These are phyloP conservation scores for Epichloe glyceriae DNA, from an alignment of 2,329 filamentous ascomycete species.

Conservation along the genomic window DNA sequence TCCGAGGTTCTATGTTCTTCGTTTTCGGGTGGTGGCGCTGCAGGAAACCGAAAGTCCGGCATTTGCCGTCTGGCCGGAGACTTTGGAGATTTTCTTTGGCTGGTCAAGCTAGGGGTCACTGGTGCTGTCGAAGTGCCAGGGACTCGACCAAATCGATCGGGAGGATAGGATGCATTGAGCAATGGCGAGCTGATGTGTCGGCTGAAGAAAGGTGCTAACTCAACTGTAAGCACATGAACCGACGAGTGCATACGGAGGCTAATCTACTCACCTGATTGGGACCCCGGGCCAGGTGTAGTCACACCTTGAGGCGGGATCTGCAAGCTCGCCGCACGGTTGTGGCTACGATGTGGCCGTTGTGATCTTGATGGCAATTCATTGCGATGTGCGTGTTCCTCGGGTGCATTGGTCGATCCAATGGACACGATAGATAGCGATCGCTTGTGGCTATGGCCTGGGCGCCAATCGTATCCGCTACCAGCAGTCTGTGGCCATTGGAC, in stretches of 20 bases:
- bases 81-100: slow-evolving; percentile 26
- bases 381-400: slow-evolving; percentile 32
- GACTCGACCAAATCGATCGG: slow-evolving; percentile 31
- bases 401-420: slow-evolving; percentile 44
- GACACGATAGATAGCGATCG: slow-evolving; percentile 75
- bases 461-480: slow-evolving; percentile 16
- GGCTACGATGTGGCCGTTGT: slow-evolving; percentile 45
- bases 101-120: slow-evolving; percentile 28
- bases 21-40: slow-evolving; percentile 28
- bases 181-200: slow-evolving; percentile 36
- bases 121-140: slow-evolving; percentile 31
- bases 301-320: slow-evolving; percentile 42
- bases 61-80: slow-evolving; percentile 17
- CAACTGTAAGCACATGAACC: background rate
- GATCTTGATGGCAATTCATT: slow-evolving; percentile 29
- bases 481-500: slow-evolving; percentile 32
- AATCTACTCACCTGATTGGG: slow-evolving; percentile 23
- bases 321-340: slow-evolving; percentile 68
- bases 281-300: slow-evolving; percentile 31
- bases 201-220: slow-evolving; percentile 23
- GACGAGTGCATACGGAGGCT: background rate
- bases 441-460: slow-evolving; percentile 48
- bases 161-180: slow-evolving; percentile 42
- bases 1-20: slow-evolving; percentile 17
- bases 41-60: slow-evolving; percentile 45